Evolutionary conservation across 2,329 filamentous ascomycete genomes (phyloP).

Genomic region (Westerdykella aurantiaca): DNA sequence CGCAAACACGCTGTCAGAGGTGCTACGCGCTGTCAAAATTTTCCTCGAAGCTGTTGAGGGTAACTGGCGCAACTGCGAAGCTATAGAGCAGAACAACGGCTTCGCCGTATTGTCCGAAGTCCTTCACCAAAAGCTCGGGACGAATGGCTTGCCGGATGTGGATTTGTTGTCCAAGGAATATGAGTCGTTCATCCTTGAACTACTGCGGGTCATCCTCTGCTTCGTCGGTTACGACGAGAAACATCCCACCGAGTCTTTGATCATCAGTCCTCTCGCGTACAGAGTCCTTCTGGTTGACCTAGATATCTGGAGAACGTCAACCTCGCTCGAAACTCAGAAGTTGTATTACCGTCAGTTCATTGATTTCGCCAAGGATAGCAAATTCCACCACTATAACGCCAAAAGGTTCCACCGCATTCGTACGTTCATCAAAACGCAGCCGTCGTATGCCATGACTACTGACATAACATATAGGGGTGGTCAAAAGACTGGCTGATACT

Average conservation of each 20-base stretch:
- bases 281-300: slow-evolving; percentile 86
- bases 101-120: slow-evolving; percentile 84
- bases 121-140: slow-evolving; percentile 73
- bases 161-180: slow-evolving; percentile 39
- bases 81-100: slow-evolving; percentile 93
- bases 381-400: slow-evolving; percentile 87
- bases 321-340: slow-evolving; percentile 68
- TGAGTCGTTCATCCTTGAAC: slow-evolving; percentile 49
- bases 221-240: slow-evolving; percentile 85
- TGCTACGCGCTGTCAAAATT: slow-evolving; percentile 73
- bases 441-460: slow-evolving; percentile 18
- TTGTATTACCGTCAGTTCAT: slow-evolving; percentile 91
- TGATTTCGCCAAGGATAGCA: slow-evolving; percentile 82
- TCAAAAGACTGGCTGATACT: slow-evolving; percentile 83
- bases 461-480: slow-evolving; percentile 58
- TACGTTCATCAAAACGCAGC: slow-evolving; percentile 45
- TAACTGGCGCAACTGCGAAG: slow-evolving; percentile 96
- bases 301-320: slow-evolving; percentile 78
- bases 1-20: slow-evolving; percentile 62
- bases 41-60: slow-evolving; percentile 79
- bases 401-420: slow-evolving; percentile 84
- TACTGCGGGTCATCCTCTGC: slow-evolving; percentile 70
- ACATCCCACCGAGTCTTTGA: slow-evolving; percentile 80
- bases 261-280: slow-evolving; percentile 93
- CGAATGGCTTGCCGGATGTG: slow-evolving; percentile 40